These are phyloP conservation scores for Colletotrichum echinochloae DNA, from an alignment of 2,329 filamentous ascomycete species.

Conservation along the genomic window DNA sequence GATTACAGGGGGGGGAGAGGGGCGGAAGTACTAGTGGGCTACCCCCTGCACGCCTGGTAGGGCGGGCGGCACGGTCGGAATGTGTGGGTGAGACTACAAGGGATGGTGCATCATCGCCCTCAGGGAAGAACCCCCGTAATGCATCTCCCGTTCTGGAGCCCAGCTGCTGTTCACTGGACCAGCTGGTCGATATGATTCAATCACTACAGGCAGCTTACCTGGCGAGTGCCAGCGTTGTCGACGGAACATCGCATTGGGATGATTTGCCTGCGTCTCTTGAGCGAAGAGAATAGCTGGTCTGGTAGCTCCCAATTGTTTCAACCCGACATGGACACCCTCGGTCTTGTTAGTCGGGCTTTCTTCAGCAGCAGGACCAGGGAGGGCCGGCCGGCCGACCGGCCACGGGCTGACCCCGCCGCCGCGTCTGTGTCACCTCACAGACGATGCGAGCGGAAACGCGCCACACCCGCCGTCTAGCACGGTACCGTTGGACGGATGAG, in stretches of 20 bases:
- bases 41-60: constrained; percentile 14
- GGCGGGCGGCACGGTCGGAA: not conserved
- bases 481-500: not conserved
- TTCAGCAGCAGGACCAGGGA: not conserved
- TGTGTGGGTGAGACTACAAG: not conserved
- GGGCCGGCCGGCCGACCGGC: not conserved
- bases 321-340: too few species aligned
- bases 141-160: not conserved
- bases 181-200: not conserved
- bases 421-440: constrained; percentile 18
- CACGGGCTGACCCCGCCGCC: not conserved
- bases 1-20: not conserved
- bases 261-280: too few species aligned
- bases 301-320: not conserved
- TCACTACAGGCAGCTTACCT: not conserved
- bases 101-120: not conserved
- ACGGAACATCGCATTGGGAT: not conserved
- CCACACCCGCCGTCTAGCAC: not conserved
- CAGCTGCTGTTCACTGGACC: not conserved
- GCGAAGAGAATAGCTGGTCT: too few species aligned
- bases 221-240: not conserved
- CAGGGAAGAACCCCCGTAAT: not conserved
- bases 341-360: not conserved
- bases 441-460: not conserved
- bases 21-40: not conserved